Conservation (phyloP, 1,284 basidiomycete genomes). For the Exobasidium cylindrosporum region DNA sequence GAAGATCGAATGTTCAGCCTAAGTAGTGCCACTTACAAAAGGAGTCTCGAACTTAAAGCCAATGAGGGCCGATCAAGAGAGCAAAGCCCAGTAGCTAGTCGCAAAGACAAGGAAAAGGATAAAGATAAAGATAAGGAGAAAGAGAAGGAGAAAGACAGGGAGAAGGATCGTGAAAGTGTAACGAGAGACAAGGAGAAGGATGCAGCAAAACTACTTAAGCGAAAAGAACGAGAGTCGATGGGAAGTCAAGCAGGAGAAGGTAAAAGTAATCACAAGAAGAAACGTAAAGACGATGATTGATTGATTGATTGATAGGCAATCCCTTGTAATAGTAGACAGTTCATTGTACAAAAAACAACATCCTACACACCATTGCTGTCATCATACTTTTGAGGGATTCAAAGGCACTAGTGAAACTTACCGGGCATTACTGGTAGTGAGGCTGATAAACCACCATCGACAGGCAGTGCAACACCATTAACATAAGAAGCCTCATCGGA, state of each 20-base stretch:
- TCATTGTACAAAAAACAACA: too few relatives aligned
- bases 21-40: constrained; percentile 43
- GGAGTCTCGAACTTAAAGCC: constrained; percentile 44
- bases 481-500: constrained; percentile 82
- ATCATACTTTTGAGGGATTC: too few relatives aligned
- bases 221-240: constrained; percentile 3
- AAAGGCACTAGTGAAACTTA: constrained; percentile 56
- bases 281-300: constrained; percentile 8
- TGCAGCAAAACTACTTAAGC: constrained; percentile 5
- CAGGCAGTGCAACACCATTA: constrained; percentile 81
- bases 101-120: not conserved
- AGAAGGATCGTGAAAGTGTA: constrained; percentile 11
- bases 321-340: too few relatives aligned
- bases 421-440: constrained; percentile 72
- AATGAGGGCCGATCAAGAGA: constrained; percentile 26
- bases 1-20: constrained; percentile 50
- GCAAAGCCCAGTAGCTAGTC: not conserved
- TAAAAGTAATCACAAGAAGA: constrained; percentile 3
- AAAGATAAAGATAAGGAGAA: not conserved
- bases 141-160: not conserved
- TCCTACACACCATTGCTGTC: too few relatives aligned
- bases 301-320: too few relatives aligned
- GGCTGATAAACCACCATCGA: constrained; percentile 78
- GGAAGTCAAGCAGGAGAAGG: not conserved
- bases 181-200: constrained; percentile 16